Conservation (phyloP, 2,329 filamentous ascomycete genomes). For the Trichocomaceae sp. region DNA sequence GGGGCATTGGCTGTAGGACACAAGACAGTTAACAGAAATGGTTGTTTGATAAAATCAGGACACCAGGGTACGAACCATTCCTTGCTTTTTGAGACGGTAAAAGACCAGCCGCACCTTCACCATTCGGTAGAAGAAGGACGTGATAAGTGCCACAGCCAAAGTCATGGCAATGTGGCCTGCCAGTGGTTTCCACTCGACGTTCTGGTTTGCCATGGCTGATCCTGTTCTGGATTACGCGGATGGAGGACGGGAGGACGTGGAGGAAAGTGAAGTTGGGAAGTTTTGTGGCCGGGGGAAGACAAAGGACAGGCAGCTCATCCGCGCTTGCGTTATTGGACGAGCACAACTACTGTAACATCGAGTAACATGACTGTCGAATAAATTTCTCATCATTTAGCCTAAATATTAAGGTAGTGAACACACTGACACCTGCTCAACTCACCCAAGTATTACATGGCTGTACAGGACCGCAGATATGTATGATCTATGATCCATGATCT, state of each 20-base stretch:
- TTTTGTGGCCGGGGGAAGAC: neutral
- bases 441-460: no score
- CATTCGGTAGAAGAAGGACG: neutral
- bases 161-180: neutral
- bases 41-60: neutral
- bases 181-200: neutral
- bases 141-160: neutral
- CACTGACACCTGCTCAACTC: no score
- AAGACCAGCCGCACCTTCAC: neutral
- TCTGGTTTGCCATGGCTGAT: neutral
- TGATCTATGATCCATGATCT: no score
- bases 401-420: no score
- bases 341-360: no score
- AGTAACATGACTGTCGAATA: no score
- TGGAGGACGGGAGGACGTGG: neutral
- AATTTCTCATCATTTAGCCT: no score
- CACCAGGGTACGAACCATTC: neutral
- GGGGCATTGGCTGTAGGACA: neutral
- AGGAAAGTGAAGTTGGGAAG: neutral
- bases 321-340: no score
- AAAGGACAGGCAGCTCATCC: neutral
- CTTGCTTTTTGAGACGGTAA: neutral
- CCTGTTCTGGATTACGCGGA: neutral
- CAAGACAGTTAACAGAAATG: neutral
- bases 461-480: no score